phyloP scores from a whole-genome alignment of 371 early-diverging fungal genomes.

The Batrachochytrium dendrobatidis region DNA sequence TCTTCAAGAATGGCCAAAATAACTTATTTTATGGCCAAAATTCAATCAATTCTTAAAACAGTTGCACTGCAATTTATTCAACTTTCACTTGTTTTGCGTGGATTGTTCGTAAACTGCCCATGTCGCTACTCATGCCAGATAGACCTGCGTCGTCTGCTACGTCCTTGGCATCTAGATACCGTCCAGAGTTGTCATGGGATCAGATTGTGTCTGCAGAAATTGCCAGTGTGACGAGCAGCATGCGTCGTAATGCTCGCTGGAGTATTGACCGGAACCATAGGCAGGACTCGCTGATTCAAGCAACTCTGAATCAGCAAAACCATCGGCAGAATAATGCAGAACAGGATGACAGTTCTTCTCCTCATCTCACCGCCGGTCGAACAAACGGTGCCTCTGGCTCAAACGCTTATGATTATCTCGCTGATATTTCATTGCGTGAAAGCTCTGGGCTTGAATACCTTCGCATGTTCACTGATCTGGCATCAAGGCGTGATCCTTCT shows the following conservation, averaged over 20 bases:
- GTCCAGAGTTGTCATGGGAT: conserved; percentile 39
- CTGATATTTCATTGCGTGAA: conserved; percentile 16
- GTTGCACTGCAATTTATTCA: too few species aligned
- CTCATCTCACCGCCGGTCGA: conserved; percentile 4
- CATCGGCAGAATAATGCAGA: too few species aligned
- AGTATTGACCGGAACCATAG: conserved; percentile 10
- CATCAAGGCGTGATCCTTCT: conserved; percentile 12
- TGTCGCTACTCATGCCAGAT: background rate
- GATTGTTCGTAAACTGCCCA: background rate
- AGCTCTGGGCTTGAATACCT: conserved; percentile 18
- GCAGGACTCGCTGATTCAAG: conserved; percentile 5
- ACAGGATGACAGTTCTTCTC: too few species aligned
- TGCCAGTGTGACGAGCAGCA: conserved; percentile 66
- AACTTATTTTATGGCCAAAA: too few species aligned
- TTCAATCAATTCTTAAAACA: too few species aligned
- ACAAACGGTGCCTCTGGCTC: background rate
- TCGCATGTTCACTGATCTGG: conserved; percentile 14
- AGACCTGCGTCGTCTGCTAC: background rate
- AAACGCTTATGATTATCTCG: conserved; percentile 19
- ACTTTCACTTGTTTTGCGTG: background rate
- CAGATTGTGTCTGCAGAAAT: conserved; percentile 76
- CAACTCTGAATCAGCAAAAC: background rate
- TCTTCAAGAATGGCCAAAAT: too few species aligned
- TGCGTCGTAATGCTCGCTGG: conserved; percentile 86
- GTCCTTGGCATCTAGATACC: background rate